Evolutionary conservation across 1,284 basidiomycete genomes (phyloP).

Genomic region (Malassezia furfur): DNA sequence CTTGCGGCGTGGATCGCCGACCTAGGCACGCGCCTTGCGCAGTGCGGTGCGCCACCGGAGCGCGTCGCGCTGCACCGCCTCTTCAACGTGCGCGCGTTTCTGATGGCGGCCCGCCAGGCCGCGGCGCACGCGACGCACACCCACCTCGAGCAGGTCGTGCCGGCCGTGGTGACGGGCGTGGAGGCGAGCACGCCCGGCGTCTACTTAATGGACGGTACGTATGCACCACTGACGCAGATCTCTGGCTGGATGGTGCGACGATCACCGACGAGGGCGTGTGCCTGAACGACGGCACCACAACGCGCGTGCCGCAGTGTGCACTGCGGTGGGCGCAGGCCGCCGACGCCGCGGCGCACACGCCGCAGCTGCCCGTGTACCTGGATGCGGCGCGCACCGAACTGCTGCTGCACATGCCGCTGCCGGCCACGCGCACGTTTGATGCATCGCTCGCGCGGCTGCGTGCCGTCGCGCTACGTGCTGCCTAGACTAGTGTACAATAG

Average conservation of each 20-base stretch:
- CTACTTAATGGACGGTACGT: slow-evolving; percentile 17
- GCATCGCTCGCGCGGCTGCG: slow-evolving; percentile 28
- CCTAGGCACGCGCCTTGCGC: slow-evolving; percentile 27
- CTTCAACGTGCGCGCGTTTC: slow-evolving; percentile 39
- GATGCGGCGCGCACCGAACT: slow-evolving; percentile 81
- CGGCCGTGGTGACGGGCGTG: slow-evolving; percentile 17
- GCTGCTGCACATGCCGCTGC: slow-evolving; percentile 60
- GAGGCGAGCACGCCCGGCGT: slow-evolving; percentile 16
- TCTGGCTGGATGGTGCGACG: slow-evolving; percentile 36
- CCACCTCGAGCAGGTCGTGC: slow-evolving; percentile 36
- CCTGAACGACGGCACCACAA: slow-evolving; percentile 31
- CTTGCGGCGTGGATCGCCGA: slow-evolving; percentile 40
- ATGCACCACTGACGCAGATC: not conserved
- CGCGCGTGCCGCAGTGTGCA: slow-evolving; percentile 25
- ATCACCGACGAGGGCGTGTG: slow-evolving; percentile 21
- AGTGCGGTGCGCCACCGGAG: slow-evolving; percentile 14
- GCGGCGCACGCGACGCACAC: slow-evolving; percentile 28
- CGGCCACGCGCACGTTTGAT: slow-evolving; percentile 55
- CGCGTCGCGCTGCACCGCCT: slow-evolving; percentile 34
- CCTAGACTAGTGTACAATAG: not conserved
- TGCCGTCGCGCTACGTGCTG: slow-evolving; percentile 40
- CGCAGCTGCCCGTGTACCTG: slow-evolving; percentile 76
- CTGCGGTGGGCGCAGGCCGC: slow-evolving; percentile 24
- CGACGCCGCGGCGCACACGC: not conserved
- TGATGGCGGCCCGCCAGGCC: slow-evolving; percentile 44